phyloP scores from a whole-genome alignment of 208 protist genomes.

The Entamoeba moshkovskii region DNA sequence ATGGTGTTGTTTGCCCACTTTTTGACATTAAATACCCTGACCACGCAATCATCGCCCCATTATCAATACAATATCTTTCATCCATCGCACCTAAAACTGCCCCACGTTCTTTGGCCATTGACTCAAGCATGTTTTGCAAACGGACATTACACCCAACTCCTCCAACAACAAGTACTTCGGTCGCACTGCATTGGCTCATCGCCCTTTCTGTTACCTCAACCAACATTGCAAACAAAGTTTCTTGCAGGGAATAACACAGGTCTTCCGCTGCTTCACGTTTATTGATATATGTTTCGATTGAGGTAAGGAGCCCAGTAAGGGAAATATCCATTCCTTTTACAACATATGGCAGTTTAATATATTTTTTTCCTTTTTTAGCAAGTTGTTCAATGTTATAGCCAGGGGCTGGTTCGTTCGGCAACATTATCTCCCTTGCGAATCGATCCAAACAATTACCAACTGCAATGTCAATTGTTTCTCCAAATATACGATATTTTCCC shows the following conservation, averaged over 20 bases:
- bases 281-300: constrained; percentile 1
- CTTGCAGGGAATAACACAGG: constrained; percentile 91
- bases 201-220: constrained; percentile 94
- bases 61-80: constrained; percentile 95
- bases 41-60: constrained; percentile 98
- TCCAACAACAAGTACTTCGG: constrained; percentile 89
- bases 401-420: constrained; percentile 91
- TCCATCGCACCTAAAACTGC: constrained; percentile 62
- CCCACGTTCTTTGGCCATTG: constrained; percentile 32
- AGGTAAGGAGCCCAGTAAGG: constrained; percentile 38
- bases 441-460: constrained; percentile 84
- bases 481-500: constrained; percentile 89
- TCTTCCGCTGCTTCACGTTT: constrained; percentile 53
- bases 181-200: constrained; percentile 80
- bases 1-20: constrained; percentile 31
- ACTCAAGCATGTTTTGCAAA: constrained; percentile 37
- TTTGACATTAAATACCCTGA: constrained; percentile 69
- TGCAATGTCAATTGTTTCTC: constrained; percentile 98
- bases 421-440: constrained; percentile 66
- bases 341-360: constrained; percentile 15
- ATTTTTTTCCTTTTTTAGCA: constrained; percentile 50
- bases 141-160: constrained; percentile 80
- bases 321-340: constrained; percentile 55
- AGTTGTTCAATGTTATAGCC: constrained; percentile 96
- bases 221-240: constrained; percentile 94